These are phyloP conservation scores for Plantago major DNA, from an alignment of 257 asterid species.

Conservation along the genomic window DNA sequence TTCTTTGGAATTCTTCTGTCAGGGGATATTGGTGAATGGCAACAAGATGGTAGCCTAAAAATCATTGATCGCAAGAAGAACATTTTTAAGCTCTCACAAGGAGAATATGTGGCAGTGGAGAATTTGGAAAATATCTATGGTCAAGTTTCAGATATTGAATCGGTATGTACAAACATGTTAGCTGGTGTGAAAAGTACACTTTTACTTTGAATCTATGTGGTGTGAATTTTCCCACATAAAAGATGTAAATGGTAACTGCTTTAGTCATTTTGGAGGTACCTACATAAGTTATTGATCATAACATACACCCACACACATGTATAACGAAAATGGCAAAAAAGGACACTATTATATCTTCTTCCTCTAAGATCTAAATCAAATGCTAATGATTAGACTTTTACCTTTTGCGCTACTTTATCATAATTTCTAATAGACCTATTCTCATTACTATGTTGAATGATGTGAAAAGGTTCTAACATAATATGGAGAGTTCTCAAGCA, in stretches of 20 bases:
- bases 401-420: background rate
- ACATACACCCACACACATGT: too few relatives aligned
- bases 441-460: background rate
- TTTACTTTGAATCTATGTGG: too few relatives aligned
- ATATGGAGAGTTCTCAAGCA: background rate
- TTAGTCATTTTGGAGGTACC: too few relatives aligned
- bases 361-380: background rate
- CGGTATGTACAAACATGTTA: slow-evolving; percentile 29
- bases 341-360: too few relatives aligned
- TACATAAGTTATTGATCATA: too few relatives aligned
- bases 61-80: slow-evolving; percentile 93
- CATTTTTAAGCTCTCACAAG: slow-evolving; percentile 95
- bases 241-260: too few relatives aligned
- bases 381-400: background rate
- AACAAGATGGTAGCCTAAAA: slow-evolving; percentile 81
- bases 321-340: too few relatives aligned
- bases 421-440: background rate
- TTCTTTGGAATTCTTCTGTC: slow-evolving; percentile 19
- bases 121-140: slow-evolving; percentile 81
- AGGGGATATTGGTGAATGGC: slow-evolving; percentile 99
- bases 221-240: too few relatives aligned
- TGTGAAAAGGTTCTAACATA: background rate
- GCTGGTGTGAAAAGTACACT: background rate
- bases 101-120: slow-evolving; percentile 98
- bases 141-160: slow-evolving; percentile 31